Evolutionary conservation across 768 basidiomycete species (phyloP).

Genomic region (Lentinula sp.): DNA sequence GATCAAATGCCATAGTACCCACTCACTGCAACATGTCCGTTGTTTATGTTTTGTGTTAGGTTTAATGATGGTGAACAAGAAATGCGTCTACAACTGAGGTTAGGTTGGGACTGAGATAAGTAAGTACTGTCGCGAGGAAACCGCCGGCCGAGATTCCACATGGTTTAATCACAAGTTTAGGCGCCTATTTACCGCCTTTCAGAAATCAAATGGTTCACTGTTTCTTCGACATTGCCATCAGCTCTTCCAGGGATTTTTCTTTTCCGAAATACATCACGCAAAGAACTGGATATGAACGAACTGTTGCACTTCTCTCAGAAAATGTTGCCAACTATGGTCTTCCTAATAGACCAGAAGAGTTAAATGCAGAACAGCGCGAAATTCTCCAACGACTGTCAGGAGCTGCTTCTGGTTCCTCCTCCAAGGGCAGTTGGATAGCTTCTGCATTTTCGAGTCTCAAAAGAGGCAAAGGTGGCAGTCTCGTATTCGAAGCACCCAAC

Average conservation of each 20-base stretch:
- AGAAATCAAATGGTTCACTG: background rate
- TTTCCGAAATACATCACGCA: background rate
- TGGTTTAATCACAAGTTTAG: background rate
- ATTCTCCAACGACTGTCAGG: background rate
- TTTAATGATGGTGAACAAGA: no score
- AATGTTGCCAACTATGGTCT: background rate
- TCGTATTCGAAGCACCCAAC: background rate
- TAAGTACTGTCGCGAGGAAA: no score
- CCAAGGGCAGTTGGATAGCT: background rate
- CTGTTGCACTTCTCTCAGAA: background rate
- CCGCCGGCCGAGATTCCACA: background rate
- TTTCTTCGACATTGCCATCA: background rate
- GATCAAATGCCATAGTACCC: no score
- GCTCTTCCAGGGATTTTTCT: background rate
- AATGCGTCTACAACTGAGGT: no score
- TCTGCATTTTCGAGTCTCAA: slow-evolving; percentile 1
- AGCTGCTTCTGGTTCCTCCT: background rate
- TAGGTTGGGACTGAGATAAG: no score
- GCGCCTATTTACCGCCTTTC: background rate
- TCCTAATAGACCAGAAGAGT: background rate
- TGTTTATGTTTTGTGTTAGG: no score
- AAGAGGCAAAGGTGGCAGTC: background rate
- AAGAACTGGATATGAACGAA: background rate
- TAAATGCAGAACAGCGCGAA: background rate
- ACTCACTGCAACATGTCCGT: no score